Base-by-base conservation (phyloP, 2,329 filamentous ascomycete genomes). In the Bipolaris oryzae region DNA sequence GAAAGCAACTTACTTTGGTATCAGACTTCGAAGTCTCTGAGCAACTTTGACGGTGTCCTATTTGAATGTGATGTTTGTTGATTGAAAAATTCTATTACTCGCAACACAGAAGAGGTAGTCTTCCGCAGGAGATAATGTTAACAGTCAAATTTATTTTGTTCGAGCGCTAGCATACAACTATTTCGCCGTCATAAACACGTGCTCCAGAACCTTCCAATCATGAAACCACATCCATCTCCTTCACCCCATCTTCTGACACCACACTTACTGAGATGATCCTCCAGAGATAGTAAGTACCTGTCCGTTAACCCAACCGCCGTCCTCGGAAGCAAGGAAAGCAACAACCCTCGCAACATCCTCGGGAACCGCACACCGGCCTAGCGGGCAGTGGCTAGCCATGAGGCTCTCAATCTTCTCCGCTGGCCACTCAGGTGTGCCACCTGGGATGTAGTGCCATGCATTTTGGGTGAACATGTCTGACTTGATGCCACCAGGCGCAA, bases 401-500 rank as follows among this genome's bases (percentile, higher is more conserved):
- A 81, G 62, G 5, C 60, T 67, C 75, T 83, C 81, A 33, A 83
- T 82, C 72, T 79, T 80, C 54, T 80, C 78, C 1, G 78, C 79
- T 0, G 80, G 74, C 76, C 77, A 80, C 31, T 81, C 80, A n/a
- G 80, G 80, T 4, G 71, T 76, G 9, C 76, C 81, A 3, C 79
- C 79, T 0, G 80, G 80, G 39, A 82, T 82, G 62, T 81, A 80
- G 53, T 77, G 76, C 74, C 78, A 79, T 21, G 86, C 82, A 74
- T 89, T 89, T 75, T 85, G 82, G 7, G 87, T 82, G 79, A 89
- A 92, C 89, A 92, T 92, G 75, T 92, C 89, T 41, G 82, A 87
- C 82, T 90, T 89, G 79, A 90, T 87, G 42, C 88, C 88, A 53
- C 88, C 88, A 1, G 88, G 88, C 1, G 88, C 88, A 44, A 90